These are phyloP conservation scores for Colletotrichum scovillei DNA, from an alignment of 2,329 filamentous ascomycete species.

Conservation along the genomic window DNA sequence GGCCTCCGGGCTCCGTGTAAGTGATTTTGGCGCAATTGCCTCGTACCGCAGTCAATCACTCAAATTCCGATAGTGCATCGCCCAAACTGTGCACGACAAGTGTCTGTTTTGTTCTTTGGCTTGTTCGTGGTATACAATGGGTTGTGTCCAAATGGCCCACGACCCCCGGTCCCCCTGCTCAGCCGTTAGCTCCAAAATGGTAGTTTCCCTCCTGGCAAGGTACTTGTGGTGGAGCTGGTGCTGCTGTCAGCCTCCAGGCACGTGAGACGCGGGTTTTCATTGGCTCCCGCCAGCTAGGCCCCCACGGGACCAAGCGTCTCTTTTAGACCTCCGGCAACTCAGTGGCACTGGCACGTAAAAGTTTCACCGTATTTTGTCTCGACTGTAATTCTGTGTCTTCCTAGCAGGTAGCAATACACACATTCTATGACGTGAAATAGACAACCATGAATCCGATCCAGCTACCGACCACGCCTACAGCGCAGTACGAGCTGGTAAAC, in stretches of 20 bases:
- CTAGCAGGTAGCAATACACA: not conserved
- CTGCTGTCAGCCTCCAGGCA: conserved; percentile 36
- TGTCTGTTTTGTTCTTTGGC: conserved; percentile 22
- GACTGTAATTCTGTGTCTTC: not conserved
- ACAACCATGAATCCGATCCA: conserved; percentile 96
- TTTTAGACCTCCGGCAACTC: conserved; percentile 29
- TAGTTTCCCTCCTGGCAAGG: conserved; percentile 23
- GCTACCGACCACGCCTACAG: conserved; percentile 93
- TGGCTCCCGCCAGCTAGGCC: conserved; percentile 11
- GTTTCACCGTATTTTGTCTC: conserved; percentile 3
- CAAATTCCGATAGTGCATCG: conserved; percentile 2
- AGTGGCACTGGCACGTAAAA: conserved; percentile 22
- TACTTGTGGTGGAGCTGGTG: conserved; percentile 22
- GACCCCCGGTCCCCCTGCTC: conserved; percentile 36
- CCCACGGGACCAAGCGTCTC: conserved; percentile 31
- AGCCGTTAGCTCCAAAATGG: conserved; percentile 35
- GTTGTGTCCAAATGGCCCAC: conserved; percentile 35
- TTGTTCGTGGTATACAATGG: conserved; percentile 31
- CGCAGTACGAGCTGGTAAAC: conserved; percentile 96
- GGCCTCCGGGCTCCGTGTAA: conserved; percentile 32
- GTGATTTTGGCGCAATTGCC: conserved; percentile 18
- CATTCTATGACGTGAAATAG: conserved; percentile 73
- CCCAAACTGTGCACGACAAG: conserved; percentile 8
- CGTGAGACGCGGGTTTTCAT: conserved; percentile 26
- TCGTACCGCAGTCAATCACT: not conserved